These are phyloP conservation scores for Verticillium alfalfae DNA, from an alignment of 2,329 filamentous ascomycete species.

Conservation along the genomic window DNA sequence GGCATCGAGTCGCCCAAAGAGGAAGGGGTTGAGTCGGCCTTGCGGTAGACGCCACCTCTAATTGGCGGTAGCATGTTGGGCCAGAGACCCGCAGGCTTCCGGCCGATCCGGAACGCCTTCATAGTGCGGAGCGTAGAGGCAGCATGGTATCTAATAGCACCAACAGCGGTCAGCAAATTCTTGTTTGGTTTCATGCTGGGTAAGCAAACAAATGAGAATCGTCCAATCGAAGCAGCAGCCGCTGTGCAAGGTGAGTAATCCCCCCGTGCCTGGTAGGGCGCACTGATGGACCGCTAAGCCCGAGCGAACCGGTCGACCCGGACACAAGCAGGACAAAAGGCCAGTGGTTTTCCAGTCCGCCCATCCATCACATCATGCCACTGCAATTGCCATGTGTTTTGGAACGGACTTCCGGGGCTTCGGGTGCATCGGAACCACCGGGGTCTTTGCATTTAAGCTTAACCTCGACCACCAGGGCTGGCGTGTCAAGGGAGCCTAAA, in stretches of 20 bases:
- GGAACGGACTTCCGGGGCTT: conserved; percentile 81
- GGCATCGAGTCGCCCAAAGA: conserved; percentile 1
- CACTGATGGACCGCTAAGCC: background rate
- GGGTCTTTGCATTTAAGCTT: conserved; percentile 5
- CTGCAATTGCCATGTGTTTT: conserved; percentile 21
- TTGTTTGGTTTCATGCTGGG: background rate
- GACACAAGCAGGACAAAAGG: background rate
- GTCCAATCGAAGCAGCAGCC: background rate
- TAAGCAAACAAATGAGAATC: background rate
- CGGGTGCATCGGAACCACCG: conserved; percentile 51
- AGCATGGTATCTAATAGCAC: conserved; percentile 48
- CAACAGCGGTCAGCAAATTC: conserved; percentile 17
- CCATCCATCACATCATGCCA: conserved; percentile 1
- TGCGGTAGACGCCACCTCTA: conserved; percentile 37
- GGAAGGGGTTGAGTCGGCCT: conserved; percentile 8
- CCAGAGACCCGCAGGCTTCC: conserved; percentile 48
- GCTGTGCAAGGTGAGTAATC: background rate
- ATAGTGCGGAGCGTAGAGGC: conserved; percentile 47
- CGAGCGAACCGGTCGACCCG: background rate
- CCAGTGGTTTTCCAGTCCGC: background rate
- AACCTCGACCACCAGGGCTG: background rate
- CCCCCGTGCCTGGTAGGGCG: background rate
- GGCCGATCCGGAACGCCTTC: conserved; percentile 56
- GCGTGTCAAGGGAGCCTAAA: background rate
- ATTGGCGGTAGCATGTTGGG: conserved; percentile 55